phyloP scores from a whole-genome alignment of 306 rosid species.

The Vigna angularis region DNA sequence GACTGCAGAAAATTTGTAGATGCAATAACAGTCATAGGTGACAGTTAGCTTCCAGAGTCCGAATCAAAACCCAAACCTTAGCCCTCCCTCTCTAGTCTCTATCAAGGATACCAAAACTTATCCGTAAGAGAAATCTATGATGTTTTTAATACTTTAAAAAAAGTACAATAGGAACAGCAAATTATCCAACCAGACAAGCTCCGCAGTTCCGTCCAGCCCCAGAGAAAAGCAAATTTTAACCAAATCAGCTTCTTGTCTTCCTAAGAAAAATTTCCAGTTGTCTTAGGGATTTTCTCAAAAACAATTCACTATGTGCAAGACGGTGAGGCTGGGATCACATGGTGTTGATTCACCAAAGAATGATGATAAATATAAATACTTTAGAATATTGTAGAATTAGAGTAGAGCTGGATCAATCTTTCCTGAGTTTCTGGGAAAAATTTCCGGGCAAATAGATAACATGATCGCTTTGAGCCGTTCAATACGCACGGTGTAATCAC shows the following conservation, averaged over 20 bases:
- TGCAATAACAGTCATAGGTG: conserved; percentile 33
- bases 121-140: conserved; percentile 34
- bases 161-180: conserved; percentile 36
- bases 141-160: conserved; percentile 25
- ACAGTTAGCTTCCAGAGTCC: conserved; percentile 40
- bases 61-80: conserved; percentile 36
- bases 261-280: conserved; percentile 11
- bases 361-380: conserved; percentile 38
- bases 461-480: conserved; percentile 55
- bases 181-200: conserved; percentile 44
- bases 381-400: conserved; percentile 54
- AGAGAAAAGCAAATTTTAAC: conserved; percentile 28
- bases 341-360: conserved; percentile 53
- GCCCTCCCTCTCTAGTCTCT: conserved; percentile 42
- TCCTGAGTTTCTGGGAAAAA: conserved; percentile 53
- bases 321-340: conserved; percentile 37
- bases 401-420: conserved; percentile 47
- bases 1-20: conserved; percentile 18
- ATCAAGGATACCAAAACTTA: conserved; percentile 40
- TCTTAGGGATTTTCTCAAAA: conserved; percentile 32
- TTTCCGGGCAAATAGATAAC: conserved; percentile 58
- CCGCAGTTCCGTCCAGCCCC: conserved; percentile 36
- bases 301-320: conserved; percentile 40
- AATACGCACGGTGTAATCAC: conserved; percentile 48
- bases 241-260: conserved; percentile 44